Conservation (phyloP, 2,329 filamentous ascomycete species). For the Fusarium torreyae region DNA sequence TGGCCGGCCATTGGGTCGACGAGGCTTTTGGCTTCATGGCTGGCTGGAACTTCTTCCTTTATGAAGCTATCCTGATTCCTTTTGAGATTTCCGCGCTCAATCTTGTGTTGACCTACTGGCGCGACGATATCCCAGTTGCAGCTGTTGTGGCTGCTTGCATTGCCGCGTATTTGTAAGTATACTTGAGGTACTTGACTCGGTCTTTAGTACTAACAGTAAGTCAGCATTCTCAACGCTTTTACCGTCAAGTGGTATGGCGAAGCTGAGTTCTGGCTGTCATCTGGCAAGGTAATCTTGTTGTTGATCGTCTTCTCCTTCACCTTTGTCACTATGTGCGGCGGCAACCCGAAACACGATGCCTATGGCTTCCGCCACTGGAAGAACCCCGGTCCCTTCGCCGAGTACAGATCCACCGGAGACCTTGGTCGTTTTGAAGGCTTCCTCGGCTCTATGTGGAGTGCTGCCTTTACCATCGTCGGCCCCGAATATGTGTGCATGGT, state of each 20-base stretch:
- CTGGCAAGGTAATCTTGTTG: slow-evolving; percentile 58
- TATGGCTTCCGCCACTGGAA: slow-evolving; percentile 79
- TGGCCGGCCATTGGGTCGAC: slow-evolving; percentile 40
- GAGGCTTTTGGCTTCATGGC: slow-evolving; percentile 39
- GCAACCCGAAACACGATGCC: slow-evolving; percentile 68
- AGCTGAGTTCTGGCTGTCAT: slow-evolving; percentile 63
- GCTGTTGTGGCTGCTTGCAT: slow-evolving; percentile 63
- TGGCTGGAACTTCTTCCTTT: slow-evolving; percentile 49
- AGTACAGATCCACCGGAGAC: slow-evolving; percentile 68
- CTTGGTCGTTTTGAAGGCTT: slow-evolving; percentile 77
- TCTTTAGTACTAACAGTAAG: slow-evolving; percentile 1
- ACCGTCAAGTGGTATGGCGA: slow-evolving; percentile 61
- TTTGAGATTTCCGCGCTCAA: slow-evolving; percentile 67
- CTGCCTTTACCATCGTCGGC: slow-evolving; percentile 71
- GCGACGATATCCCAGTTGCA: slow-evolving; percentile 59
- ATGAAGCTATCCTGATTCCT: slow-evolving; percentile 65
- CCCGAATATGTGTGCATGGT: slow-evolving; percentile 75
- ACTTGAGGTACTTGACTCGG: too few relatives aligned
- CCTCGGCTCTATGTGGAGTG: slow-evolving; percentile 73
- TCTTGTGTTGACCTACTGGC: slow-evolving; percentile 66
- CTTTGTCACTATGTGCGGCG: slow-evolving; percentile 73
- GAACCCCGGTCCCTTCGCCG: slow-evolving; percentile 67
- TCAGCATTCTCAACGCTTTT: slow-evolving; percentile 57
- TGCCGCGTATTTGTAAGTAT: slow-evolving; percentile 55
- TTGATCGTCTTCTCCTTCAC: slow-evolving; percentile 70